Base-by-base conservation (phyloP, 176 grass and related monocot species). In the Echinochloa phyllopogon region DNA sequence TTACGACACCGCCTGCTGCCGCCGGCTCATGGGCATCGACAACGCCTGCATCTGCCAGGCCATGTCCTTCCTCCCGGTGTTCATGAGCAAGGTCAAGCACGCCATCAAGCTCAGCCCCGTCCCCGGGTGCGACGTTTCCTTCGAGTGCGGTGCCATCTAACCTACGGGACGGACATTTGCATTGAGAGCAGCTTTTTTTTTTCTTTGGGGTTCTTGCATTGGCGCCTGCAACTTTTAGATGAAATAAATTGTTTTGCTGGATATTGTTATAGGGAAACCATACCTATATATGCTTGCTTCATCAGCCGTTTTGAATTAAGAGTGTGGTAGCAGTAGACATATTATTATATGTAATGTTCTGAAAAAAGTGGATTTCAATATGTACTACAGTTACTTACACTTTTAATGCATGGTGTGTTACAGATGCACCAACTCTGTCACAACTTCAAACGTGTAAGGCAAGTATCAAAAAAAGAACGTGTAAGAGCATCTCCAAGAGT, bases 1-100 rank as follows among this genome's bases (percentile, higher is more conserved):
- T 8, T 85, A 88, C 79, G 91, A 93, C 85, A 89, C 94, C 6
- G 91, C 88, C 16, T 96, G 94, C 75, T 96, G 94, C 91, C 84
- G 91, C 11, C 86, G 94, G 4, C 91, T 96, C 20, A 87, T 82
- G 84, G 87, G 92, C 61, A 86, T 94, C 40, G 89, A 96, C 71
- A 88, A 90, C 64, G 89, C 87, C 11, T 96, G 94, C 85, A 85
- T 96, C 84, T 96, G 94, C 74, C 89, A 93, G 68, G 66, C 86
- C 78, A 87, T 96, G 79, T 79, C 84, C 2, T 90, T 63, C 68
- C 89, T 96, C 49, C 91, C 91, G 0, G 76, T 86, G n/a, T 96
- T 96, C 80, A 87, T 96, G 71, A 91, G 88, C 81, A 94, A 74
- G 80, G 84, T 88, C 3, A 96, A 89, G 68, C 94, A 94, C 83